Percentiles rank a stretch among this genome's conserved stretches.
Evolutionary conservation across 306 rosid genomes (phyloP).

Genomic region (Abrus pulchellus): DNA sequence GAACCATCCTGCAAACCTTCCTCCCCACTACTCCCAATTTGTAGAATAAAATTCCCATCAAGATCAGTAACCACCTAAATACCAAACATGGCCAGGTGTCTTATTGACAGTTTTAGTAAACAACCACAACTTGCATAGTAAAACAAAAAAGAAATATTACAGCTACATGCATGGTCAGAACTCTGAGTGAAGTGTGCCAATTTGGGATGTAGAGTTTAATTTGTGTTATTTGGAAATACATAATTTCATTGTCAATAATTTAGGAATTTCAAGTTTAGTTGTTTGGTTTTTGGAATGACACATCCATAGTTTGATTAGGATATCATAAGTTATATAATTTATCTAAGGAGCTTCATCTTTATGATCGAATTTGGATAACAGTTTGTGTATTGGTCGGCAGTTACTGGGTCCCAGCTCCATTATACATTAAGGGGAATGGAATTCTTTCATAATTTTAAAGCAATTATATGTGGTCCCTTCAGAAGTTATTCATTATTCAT

Average conservation of each 20-base stretch:
- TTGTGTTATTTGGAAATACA: constrained; percentile 20
- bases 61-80: constrained; percentile 87
- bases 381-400: not conserved
- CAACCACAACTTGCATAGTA: constrained; percentile 28
- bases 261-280: constrained; percentile 23
- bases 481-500: constrained; percentile 27
- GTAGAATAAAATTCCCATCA: constrained; percentile 78
- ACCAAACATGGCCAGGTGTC: constrained; percentile 52
- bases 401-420: not conserved
- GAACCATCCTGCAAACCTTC: constrained; percentile 90
- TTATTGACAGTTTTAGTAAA: constrained; percentile 32
- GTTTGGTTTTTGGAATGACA: constrained; percentile 23
- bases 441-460: constrained; percentile 3
- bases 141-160: constrained; percentile 7
- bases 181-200: constrained; percentile 1
- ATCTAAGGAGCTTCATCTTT: not conserved
- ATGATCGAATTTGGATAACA: constrained; percentile 27
- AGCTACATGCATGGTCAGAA: constrained; percentile 18
- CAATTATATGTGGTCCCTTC: constrained; percentile 16
- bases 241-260: not conserved
- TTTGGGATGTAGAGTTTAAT: constrained; percentile 34
- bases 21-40: constrained; percentile 96
- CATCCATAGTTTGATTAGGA: constrained; percentile 1
- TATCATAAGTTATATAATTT: not conserved
- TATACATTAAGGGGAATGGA: constrained; percentile 7